Base-by-base conservation (phyloP, 2,329 filamentous ascomycete genomes). In the Apiospora pterosperma region DNA sequence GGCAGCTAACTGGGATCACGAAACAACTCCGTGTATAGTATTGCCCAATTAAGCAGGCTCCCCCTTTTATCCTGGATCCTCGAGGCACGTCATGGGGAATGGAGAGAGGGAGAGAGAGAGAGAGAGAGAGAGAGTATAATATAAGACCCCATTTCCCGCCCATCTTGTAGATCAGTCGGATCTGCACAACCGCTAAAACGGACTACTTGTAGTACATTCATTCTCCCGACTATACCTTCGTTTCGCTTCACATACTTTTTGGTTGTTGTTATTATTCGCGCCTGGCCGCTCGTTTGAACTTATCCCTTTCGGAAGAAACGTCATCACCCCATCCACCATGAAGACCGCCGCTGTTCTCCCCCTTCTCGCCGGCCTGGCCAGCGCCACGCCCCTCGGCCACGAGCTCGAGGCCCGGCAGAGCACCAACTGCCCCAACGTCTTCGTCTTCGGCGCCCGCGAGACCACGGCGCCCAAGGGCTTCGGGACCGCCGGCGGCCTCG, bases 381-480 rank as follows among this genome's bases (percentile, higher is more conserved):
- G 48, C 28, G 67, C 64, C 19, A 65, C 55, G n/a, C 68, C 68
- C 6, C 39, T 69, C 61, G 23, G 19, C 48, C 38, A n/a, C 34
- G 52, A 55, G n/a, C 52, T 59, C 34, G 67, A 64, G 55, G 61
- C 76, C 41, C 71, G 70, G 44, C 70, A 71, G 63, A 74, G 75
- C 31, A 72, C 75, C 65, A 72, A 69, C 62, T 85, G 82, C 68
- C 82, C 82, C 2, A 67, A 71, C 16, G 74, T 85, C 59, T 82
- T 84, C 67, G 73, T 84, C 64, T 84, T 84, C 64, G 83, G 82
- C 23, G 83, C 83, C 5, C 79, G 82, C 34, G 82, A 84, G 71
- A 85, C 82, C 5, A 83, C 80, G 0, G 82, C 70, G 8, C 64
- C 80, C 1, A 68, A 77, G 7, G 82, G 82, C 5, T 85, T 79